Evolutionary conservation across 2,329 filamentous ascomycete genomes (phyloP), one percentile per base, ranked within the genome.

Genomic region (Neonectria sp.): DNA sequence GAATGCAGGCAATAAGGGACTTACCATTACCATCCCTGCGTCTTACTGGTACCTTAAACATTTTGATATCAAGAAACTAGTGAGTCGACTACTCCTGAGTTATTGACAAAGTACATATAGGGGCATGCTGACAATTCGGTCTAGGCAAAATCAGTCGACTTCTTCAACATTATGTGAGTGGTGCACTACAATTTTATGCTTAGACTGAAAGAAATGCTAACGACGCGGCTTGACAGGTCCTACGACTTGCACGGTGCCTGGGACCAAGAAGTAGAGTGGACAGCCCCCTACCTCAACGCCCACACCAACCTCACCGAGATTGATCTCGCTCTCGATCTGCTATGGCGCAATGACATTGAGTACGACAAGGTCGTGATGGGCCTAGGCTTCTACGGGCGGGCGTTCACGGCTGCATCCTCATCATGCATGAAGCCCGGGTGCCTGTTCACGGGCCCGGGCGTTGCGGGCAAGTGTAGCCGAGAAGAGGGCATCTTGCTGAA

Each of bases 41-140:
- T 69, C 55, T 1, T 78, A 74, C 60, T 79, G 74, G 76, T 80
- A 80, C 49, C 58, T 80, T 4, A 51, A 68, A 17, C 57, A 71
- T 46, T 80, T 79, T 45, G 75, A 79, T 51, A 62, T 79, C 9
- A 57, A 59, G 4, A 58, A 51, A 1, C 52, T 79, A 2, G 27
- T 31, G 8, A 46, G 59, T 55, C 12, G 55, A 52, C 53, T 64
- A 17, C 31, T 46, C 15, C 25, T 17, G 6, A 6, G n/a, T 35
- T 9, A 55, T n/a, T 9, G 37, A 48, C 6, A 7, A 45, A 45
- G 37, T 24, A 29, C 25, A 12, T 35, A n/a, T 31, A 35, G 25
- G 49, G 6, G 55, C 9, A 13, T 37, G 33, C 57, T 52, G 33
- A 60, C 31, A 31, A 24, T 37, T 58, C 21, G 21, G 31, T 46